Conservation (phyloP, 768 basidiomycete genomes). For the Psilocybe sp. region DNA sequence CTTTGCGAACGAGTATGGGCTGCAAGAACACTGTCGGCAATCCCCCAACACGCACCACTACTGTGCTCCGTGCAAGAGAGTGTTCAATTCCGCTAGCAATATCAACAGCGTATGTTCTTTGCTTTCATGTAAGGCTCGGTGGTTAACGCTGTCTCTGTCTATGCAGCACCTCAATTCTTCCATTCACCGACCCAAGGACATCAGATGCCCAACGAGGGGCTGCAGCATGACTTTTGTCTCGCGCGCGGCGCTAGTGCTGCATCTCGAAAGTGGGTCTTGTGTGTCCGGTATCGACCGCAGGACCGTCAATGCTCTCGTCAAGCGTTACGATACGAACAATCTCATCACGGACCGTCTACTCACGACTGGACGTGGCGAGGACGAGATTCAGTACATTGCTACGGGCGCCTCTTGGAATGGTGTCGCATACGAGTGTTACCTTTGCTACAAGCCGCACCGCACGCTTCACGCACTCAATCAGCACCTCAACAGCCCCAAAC, state of each 20-base stretch:
- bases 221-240: conserved; percentile 51
- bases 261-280: conserved; percentile 63
- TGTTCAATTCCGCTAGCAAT: conserved; percentile 36
- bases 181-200: conserved; percentile 38
- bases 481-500: conserved; percentile 63
- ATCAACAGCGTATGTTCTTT: conserved; percentile 15
- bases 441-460: conserved; percentile 47
- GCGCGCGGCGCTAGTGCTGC: conserved; percentile 52
- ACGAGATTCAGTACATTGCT: conserved; percentile 27
- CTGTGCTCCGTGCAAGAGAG: conserved; percentile 40
- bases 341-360: conserved; percentile 57
- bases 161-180: conserved; percentile 50
- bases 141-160: not conserved
- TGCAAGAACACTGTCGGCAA: conserved; percentile 50
- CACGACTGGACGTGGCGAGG: conserved; percentile 29
- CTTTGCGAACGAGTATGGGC: conserved; percentile 35
- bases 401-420: conserved; percentile 42
- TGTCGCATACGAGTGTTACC: conserved; percentile 55
- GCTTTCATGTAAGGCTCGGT: not conserved
- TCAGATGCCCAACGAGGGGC: conserved; percentile 32
- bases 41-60: conserved; percentile 33
- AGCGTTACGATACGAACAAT: conserved; percentile 39
- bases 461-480: conserved; percentile 48
- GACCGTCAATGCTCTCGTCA: conserved; percentile 40
- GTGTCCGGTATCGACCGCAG: conserved; percentile 41